These are phyloP conservation scores for Paracoccidioides lutzii DNA, from an alignment of 2,329 filamentous ascomycete species.

Conservation along the genomic window DNA sequence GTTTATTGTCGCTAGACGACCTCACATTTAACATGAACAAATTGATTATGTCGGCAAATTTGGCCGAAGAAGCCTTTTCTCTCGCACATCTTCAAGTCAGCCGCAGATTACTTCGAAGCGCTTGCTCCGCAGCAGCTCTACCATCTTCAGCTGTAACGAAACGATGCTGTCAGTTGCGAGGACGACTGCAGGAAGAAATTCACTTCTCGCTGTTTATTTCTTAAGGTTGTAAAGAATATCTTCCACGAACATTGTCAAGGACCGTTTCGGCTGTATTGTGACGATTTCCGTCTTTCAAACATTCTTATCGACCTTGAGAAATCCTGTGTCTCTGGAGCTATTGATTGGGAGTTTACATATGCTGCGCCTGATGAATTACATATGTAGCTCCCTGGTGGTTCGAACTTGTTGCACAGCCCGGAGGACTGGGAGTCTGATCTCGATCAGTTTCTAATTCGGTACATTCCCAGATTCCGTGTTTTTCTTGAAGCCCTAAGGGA, in stretches of 20 bases:
- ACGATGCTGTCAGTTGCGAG: slow-evolving; percentile 25
- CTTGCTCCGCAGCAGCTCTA: slow-evolving; percentile 8
- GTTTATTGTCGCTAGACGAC: slow-evolving; percentile 5
- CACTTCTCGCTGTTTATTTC: slow-evolving; percentile 32
- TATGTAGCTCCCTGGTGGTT: slow-evolving; percentile 16
- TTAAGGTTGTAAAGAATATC: slow-evolving; percentile 19
- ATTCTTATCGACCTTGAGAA: slow-evolving; percentile 14
- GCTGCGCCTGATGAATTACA: slow-evolving; percentile 13
- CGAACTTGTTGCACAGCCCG: slow-evolving; percentile 12
- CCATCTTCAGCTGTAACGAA: slow-evolving; percentile 30
- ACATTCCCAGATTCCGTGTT: slow-evolving; percentile 14
- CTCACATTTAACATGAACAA: slow-evolving; percentile 10
- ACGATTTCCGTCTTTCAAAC: slow-evolving; percentile 19
- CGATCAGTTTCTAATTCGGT: slow-evolving; percentile 15
- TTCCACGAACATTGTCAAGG: slow-evolving; percentile 16
- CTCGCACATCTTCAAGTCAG: slow-evolving; percentile 6
- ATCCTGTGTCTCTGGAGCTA: slow-evolving; percentile 11
- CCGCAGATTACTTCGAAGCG: slow-evolving; percentile 6
- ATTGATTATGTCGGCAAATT: slow-evolving; percentile 5
- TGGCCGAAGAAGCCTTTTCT: slow-evolving; percentile 1
- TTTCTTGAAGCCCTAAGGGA: slow-evolving; percentile 16
- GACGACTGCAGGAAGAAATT: slow-evolving; percentile 35
- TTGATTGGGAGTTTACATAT: slow-evolving; percentile 22
- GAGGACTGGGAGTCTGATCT: slow-evolving; percentile 14
- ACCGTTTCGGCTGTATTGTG: slow-evolving; percentile 16